Base-by-base conservation (phyloP, 192 early-diverging fungal genomes). In the Allomyces javanicus region DNA sequence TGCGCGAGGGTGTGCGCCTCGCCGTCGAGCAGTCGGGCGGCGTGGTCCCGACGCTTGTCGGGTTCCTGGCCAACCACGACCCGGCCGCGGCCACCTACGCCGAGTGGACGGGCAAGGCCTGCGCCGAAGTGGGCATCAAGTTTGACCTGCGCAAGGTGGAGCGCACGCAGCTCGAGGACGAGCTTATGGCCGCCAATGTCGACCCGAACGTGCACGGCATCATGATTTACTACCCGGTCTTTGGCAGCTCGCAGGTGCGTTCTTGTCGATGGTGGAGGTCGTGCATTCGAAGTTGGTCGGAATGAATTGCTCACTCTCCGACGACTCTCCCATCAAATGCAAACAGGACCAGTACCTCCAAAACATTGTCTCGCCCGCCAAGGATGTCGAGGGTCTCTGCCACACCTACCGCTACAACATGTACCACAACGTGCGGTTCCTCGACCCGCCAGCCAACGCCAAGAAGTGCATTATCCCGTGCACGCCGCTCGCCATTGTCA, bases 391-490 rank as follows among this genome's bases (percentile, higher is more conserved):
- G 77, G 93, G 94, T 12, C 79, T 99, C 9, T 92, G 89, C 71
- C 91, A 93, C 71, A 90, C 86, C 33, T 97, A 93, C 78, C 83
- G 89, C 65, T 90, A 92, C 77, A 96, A 94, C 77, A 85, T 99
- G 78, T 97, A 99, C 75, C 89, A 90, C 79, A 96, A 96, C 79
- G 83, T 90, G 63, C 86, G 96, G 12, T 96, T 75, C 76, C 76
- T 99, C 67, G 91, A 99, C 71, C 64, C 73, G 63, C 74, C 80
- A 24, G 78, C 72, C 12, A 70, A 90, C 71, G 88, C 82, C 1
- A 86, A 86, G 67, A 99, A 99, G 75, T 93, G 92, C 73, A 96
- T 97, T 65, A 84, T 99, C 64, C 96, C 96, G 4, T 99, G 96
- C 78, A 99, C 96, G 10, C 96, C 96, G n/a, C 75, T 99, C 61